Conservation (phyloP, 257 asterid species). For the Echites panduratus region DNA sequence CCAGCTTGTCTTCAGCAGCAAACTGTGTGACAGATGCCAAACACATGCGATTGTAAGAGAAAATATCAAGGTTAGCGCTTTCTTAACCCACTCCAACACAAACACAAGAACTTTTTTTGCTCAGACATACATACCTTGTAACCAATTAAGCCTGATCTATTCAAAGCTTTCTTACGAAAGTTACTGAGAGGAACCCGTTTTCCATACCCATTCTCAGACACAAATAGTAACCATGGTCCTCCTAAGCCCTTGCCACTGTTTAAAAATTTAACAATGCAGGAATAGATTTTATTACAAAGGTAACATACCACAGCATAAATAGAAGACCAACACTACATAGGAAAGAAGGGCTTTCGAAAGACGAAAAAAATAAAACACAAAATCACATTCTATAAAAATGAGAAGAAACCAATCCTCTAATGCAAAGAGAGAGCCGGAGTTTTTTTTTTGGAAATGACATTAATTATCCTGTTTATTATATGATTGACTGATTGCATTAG, state of each 20-base stretch:
- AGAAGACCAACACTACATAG: not conserved
- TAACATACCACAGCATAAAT: not conserved
- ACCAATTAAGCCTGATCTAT: constrained; percentile 80
- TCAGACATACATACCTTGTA: constrained; percentile 52
- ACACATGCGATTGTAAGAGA: not conserved
- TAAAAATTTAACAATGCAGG: constrained; percentile 7
- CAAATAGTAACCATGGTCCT: constrained; percentile 95
- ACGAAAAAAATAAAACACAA: not conserved
- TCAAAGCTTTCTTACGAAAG: constrained; percentile 65
- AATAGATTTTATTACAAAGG: not conserved
- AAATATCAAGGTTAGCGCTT: not conserved
- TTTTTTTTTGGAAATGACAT: not conserved
- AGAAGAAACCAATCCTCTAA: not conserved
- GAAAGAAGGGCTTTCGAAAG: not conserved
- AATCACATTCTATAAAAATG: not conserved
- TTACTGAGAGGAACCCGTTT: constrained; percentile 88
- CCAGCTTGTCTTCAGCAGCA: constrained; percentile 72
- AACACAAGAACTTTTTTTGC: too few species aligned
- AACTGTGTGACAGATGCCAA: constrained; percentile 43
- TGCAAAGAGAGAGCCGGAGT: not conserved
- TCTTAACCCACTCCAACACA: not conserved
- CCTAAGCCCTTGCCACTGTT: constrained; percentile 42
- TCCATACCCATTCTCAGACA: constrained; percentile 84
- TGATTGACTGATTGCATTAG: not conserved
- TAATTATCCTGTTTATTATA: not conserved